Evolutionary conservation across 148 eudicot genomes (phyloP).

Genomic region (Chenopodium album): DNA sequence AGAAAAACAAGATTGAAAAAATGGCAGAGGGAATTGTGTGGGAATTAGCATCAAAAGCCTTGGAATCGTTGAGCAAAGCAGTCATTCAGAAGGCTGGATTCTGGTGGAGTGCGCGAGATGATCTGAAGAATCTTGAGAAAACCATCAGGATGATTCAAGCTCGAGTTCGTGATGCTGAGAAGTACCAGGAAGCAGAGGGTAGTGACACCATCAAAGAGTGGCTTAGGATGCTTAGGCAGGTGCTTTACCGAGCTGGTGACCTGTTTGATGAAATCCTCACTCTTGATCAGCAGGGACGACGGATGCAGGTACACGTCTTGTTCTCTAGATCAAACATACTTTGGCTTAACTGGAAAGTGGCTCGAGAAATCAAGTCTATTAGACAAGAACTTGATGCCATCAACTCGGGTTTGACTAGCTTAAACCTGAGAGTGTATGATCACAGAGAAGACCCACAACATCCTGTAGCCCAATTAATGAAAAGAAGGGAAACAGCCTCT

Average conservation of each 20-base stretch:
- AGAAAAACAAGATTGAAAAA: too few species aligned
- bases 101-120: background rate
- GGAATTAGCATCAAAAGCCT: background rate
- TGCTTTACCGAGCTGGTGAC: slow-evolving; percentile 3
- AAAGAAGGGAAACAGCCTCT: slow-evolving; percentile 13
- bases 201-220: background rate
- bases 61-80: background rate
- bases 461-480: background rate
- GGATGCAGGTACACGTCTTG: background rate
- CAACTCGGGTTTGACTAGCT: slow-evolving; percentile 9
- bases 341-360: slow-evolving; percentile 1
- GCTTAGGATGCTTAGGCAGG: slow-evolving; percentile 1
- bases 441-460: background rate
- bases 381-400: slow-evolving; percentile 8
- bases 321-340: background rate
- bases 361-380: slow-evolving; percentile 11
- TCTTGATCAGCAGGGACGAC: background rate
- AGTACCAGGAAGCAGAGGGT: background rate
- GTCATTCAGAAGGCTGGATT: background rate
- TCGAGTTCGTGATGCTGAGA: slow-evolving; percentile 6
- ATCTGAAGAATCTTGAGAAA: too few species aligned
- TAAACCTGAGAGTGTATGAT: background rate
- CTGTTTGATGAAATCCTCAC: background rate
- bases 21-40: too few species aligned
- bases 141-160: too few species aligned